These are phyloP conservation scores for Symbiotaphrina buchneri DNA, from an alignment of 495 filamentous ascomycete species.

Conservation along the genomic window DNA sequence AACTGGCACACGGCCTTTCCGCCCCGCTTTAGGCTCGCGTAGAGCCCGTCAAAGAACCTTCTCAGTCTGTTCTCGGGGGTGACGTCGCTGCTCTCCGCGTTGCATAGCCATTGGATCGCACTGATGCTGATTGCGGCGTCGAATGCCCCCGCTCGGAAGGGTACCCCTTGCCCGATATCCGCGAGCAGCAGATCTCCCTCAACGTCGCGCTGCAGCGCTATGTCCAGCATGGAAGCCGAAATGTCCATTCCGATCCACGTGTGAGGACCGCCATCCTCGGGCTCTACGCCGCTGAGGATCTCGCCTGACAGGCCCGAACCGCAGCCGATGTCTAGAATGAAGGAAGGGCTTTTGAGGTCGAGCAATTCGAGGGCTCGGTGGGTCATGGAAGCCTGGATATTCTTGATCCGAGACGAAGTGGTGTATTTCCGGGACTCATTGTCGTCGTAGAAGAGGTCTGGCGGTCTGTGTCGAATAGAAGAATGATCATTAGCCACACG, in stretches of 20 bases:
- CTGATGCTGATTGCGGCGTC: constrained; percentile 88
- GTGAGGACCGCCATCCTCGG: constrained; percentile 62
- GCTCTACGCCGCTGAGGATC: constrained; percentile 47
- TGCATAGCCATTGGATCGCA: constrained; percentile 95
- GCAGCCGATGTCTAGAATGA: constrained; percentile 90
- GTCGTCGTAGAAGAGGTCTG: constrained; percentile 95
- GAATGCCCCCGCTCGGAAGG: constrained; percentile 80
- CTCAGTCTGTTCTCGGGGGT: constrained; percentile 48
- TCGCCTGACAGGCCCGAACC: constrained; percentile 88
- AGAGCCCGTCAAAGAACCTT: constrained; percentile 84
- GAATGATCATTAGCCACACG: neutral
- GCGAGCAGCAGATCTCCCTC: constrained; percentile 82
- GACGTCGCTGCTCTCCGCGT: constrained; percentile 73
- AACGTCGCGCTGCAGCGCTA: constrained; percentile 76
- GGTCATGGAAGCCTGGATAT: constrained; percentile 88
- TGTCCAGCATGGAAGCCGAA: constrained; percentile 74
- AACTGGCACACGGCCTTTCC: constrained; percentile 91
- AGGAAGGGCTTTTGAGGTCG: constrained; percentile 49
- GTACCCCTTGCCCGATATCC: constrained; percentile 87
- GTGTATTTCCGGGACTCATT: constrained; percentile 90
- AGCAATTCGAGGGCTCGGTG: constrained; percentile 79
- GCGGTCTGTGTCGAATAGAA: constrained; percentile 30
- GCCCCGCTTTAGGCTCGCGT: constrained; percentile 60
- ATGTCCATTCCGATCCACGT: constrained; percentile 93
- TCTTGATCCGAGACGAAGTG: constrained; percentile 85